Base-by-base conservation (phyloP, 2,329 filamentous ascomycete genomes). In the Leptographium lundbergii region DNA sequence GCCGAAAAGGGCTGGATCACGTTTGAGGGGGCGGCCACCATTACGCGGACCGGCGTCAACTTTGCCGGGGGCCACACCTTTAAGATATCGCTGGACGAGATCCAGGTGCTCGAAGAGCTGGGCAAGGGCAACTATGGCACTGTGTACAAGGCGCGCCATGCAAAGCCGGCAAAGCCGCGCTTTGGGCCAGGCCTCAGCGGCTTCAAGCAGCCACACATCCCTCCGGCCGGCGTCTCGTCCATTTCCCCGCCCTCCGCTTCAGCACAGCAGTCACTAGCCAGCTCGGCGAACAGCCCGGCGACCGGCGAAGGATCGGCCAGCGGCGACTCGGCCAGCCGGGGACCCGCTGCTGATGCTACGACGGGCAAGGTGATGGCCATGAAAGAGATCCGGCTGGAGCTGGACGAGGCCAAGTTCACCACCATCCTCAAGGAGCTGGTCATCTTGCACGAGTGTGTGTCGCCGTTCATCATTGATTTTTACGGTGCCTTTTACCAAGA, bases 401-500 rank as follows among this genome's bases (percentile, higher is more conserved):
- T 99, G 57, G 94, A 99, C 68, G 94, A 99, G 71, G 87, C 90
- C 63, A 99, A 99, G 72, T 96, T 99, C 69, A 87, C 89, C 7
- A 91, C 92, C 45, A 99, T 99, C 68, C 87, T 97, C 66, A 99
- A 97, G 82, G 94, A 99, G 73, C 78, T 99, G 54, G 90, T 99
- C 67, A 92, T 99, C 63, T 77, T 99, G 2, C 94, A 99, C 73
- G 88, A 94, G 66, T 99, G 94, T 68, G 79, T 94, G 3, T 96
- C 91, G 2, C 92, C 94, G 0, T 96, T 92, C 72, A 97, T 99
- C 65, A 94, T 99, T 71, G 92, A 99, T 69, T 99, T 99, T 68
- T 99, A 97, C 70, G 94, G 94, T 0, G 94, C 94, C 6, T 99
- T 99, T 71, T 99, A 96, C 78, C 94, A 99, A 69, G 94, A 99